These are phyloP conservation scores for Paramyrothecium roridum DNA, from an alignment of 2,329 filamentous ascomycete genomes.

Conservation along the genomic window DNA sequence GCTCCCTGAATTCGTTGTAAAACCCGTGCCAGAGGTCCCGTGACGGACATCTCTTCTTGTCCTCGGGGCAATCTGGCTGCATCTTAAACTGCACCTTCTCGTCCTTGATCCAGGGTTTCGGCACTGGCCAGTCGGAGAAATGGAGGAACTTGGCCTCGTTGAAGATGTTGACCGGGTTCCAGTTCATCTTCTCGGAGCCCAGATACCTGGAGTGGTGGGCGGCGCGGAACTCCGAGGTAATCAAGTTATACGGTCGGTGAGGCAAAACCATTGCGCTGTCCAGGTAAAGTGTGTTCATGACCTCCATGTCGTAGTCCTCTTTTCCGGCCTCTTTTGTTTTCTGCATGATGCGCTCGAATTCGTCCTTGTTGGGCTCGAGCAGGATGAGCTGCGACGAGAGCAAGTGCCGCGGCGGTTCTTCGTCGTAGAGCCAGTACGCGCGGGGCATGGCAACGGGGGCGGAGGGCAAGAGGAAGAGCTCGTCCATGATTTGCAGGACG, in stretches of 20 bases:
- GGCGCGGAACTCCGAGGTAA: slow-evolving; percentile 59
- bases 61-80: slow-evolving; percentile 4
- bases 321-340: slow-evolving; percentile 18
- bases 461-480: background rate
- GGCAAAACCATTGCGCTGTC: slow-evolving; percentile 57
- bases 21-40: slow-evolving; percentile 10
- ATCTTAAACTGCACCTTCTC: background rate
- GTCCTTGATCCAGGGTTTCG: slow-evolving; percentile 10
- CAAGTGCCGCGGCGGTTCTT: background rate
- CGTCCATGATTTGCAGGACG: slow-evolving; percentile 1
- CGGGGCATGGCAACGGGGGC: background rate
- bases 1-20: slow-evolving; percentile 9
- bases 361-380: slow-evolving; percentile 51
- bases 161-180: slow-evolving; percentile 45
- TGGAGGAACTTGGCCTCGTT: slow-evolving; percentile 5
- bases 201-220: slow-evolving; percentile 41
- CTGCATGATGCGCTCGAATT: slow-evolving; percentile 34
- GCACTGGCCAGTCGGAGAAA: slow-evolving; percentile 13
- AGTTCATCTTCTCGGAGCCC: slow-evolving; percentile 39
- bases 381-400: slow-evolving; percentile 27
- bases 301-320: slow-evolving; percentile 61
- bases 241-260: slow-evolving; percentile 57
- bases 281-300: background rate
- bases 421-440: slow-evolving; percentile 1
- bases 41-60: slow-evolving; percentile 5